Evolutionary conservation across 192 early-diverging fungal species (phyloP), one percentile per base, ranked within the genome.

Genomic region (Podila verticillata): DNA sequence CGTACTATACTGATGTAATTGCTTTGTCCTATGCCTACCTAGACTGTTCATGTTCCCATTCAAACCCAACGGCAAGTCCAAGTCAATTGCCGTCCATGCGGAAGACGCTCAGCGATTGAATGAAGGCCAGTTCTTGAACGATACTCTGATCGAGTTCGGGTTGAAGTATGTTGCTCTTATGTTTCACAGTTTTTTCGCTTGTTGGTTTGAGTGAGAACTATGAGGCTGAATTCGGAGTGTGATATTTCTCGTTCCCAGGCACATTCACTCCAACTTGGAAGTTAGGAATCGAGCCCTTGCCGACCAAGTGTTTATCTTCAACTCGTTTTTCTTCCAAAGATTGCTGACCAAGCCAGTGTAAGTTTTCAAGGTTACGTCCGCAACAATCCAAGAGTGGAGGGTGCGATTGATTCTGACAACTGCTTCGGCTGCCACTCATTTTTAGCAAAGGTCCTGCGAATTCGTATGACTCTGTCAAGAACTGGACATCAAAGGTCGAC

Each of bases 101-200:
- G 84, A 91, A 5, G 96, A 97, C 72, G 78, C 89, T 13, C 65
- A 70, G 29, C 84, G 95, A 30, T 78, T 96, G 64, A 72, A 89
- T 39, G 80, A 84, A 29, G 91, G 87, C 32, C 90, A 95, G 81
- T 97, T 93, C 78, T 84, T 97, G 51, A 97, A 97, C 84, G 96
- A 97, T 84, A 92, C 90, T 2, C 84, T 95, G 39, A 93, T 97
- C 65, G 96, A 97, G 68, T 95, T 96, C 77, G 94, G 92, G 57
- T 77, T 96, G 61, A 92, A 89, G 85, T 94, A 80, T 17, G 57
- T 7, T 54, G 4, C 51, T 2, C 1, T 9, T 13, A 61, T 47
- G 26, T 36, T 54, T 6, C 19, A 31, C 10, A 12, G 49, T n/a
- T 65, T 13, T 6, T 0, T 20, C 49, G 6, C 47, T 32, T n/a